Evolutionary conservation across 129 eudicot species (phyloP).

Genomic region (Helianthus annuus): HanXRQr2.0-SUNRISE NC_035446.2:100608943-100609442

Average conservation of each 20-base stretch:
- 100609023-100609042: conserved; percentile 98
- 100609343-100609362: no score
- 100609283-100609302: conserved; percentile 6
- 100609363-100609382: no score
- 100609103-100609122: conserved; percentile 19
- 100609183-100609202: conserved; percentile 8
- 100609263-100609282: conserved; percentile 18
- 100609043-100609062: conserved; percentile 86
- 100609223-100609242: conserved; percentile 12
- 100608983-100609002: conserved; percentile 77
- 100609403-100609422: no score
- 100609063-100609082: conserved; percentile 96
- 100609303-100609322: neutral
- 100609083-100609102: conserved; percentile 99
- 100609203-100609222: conserved; percentile 12
- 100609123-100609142: conserved; percentile 17
- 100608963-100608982: conserved; percentile 83
- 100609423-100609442: no score
- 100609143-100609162: conserved; percentile 21
- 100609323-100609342: no score
- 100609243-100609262: neutral
- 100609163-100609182: conserved; percentile 21
- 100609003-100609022: conserved; percentile 94
- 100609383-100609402: no score
- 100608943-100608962: conserved; percentile 83